These are phyloP conservation scores for Parasitella parasitica DNA, from an alignment of 371 early-diverging fungal genomes.

Conservation along the genomic window DNA sequence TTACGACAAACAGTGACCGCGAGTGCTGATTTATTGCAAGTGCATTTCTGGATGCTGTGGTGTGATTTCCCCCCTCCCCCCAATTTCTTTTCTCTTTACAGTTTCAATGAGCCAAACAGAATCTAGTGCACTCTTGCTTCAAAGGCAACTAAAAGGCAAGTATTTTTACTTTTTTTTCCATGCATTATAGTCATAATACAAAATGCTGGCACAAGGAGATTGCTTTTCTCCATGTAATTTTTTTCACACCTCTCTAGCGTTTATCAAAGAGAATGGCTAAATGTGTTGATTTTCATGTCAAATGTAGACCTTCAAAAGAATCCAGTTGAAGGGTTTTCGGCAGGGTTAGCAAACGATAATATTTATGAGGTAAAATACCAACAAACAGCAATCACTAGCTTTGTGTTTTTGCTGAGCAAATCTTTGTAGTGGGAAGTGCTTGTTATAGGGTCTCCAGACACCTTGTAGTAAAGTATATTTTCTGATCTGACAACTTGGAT, in stretches of 20 bases:
- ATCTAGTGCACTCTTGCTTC: slow-evolving; percentile 49
- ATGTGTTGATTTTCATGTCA: slow-evolving; percentile 4
- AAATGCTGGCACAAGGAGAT: not conserved
- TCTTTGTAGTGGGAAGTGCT: slow-evolving; percentile 77
- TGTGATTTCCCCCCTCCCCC: too few species aligned
- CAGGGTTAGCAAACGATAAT: slow-evolving; percentile 70
- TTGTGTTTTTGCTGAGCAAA: not conserved
- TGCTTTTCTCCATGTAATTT: not conserved
- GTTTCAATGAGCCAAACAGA: slow-evolving; percentile 23
- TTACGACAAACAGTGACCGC: too few species aligned
- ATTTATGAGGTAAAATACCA: slow-evolving; percentile 63
- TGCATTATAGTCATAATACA: not conserved
- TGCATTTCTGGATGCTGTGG: too few species aligned
- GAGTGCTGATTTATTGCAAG: too few species aligned
- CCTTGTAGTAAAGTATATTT: slow-evolving; percentile 68
- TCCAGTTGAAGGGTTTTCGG: slow-evolving; percentile 83
- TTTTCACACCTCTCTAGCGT: not conserved
- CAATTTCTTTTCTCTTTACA: slow-evolving; percentile 1
- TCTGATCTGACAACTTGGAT: slow-evolving; percentile 14
- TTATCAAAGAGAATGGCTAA: slow-evolving; percentile 2
- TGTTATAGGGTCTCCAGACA: slow-evolving; percentile 89
- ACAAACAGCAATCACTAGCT: not conserved
- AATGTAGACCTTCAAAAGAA: slow-evolving; percentile 60
- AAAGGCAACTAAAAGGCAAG: slow-evolving; percentile 59
- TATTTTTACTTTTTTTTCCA: not conserved